Base-by-base conservation (phyloP, 768 basidiomycete genomes). In the Solioccasus polychromus region DNA sequence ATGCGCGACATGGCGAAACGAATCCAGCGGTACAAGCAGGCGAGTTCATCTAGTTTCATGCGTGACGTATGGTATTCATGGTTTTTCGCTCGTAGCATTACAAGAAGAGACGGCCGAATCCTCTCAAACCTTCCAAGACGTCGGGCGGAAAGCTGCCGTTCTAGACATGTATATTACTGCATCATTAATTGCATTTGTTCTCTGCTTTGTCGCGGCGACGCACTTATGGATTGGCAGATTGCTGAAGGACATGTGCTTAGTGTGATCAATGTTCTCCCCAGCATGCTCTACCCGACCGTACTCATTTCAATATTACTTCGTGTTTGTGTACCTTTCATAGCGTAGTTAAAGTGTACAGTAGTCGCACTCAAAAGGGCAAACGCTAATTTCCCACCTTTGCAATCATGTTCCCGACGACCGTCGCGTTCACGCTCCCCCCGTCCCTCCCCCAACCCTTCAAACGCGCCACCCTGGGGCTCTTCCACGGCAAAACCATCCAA, bases 401-500 rank as follows among this genome's bases (percentile, higher is more conserved):
- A n/a, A 26, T 12, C 20, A 64, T 67, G 63, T 58, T 64, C 41
- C 53, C 55, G 20, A 57, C 64, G 5, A 17, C 10, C 26, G 23
- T 40, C 12, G 37, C 59, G 7, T 55, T 55, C 22, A 54, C 25
- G 23, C 51, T 66, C 18, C 56, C 63, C 29, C 40, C 59, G 0
- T 55, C 60, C 9, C 60, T 80, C 51, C 77, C 86, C 23, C 75
- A 79, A 50, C 84, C 87, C 8, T 90, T 91, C 71, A 92, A 91
- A 62, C 84, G 88, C 34, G 70, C 87, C 2, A 82, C 91, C 54
- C 70, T 79, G 3, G 91, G 90, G 44, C 81, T 94, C 2, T 92
- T 87, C 60, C 88, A 91, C 44, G 90, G 90, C 14, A 85, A 83
- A 62, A 79, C 71, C 44, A 88, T 83, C 56, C 83, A 82, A 57